Base-by-base conservation (phyloP, 305 asterid species). In the Solanum hybrid region DNA sequence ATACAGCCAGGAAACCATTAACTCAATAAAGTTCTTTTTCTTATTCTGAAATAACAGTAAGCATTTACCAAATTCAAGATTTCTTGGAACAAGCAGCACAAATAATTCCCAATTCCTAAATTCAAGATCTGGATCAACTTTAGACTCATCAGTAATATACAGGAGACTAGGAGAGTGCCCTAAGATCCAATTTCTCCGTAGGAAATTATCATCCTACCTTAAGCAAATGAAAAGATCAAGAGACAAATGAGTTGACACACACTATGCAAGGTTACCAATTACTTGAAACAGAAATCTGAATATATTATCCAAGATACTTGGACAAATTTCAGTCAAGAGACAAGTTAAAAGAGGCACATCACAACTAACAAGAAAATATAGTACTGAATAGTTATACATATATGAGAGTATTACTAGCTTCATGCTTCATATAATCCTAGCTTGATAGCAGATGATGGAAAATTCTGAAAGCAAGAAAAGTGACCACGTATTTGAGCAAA, bases 401-500 rank as follows among this genome's bases (percentile, higher is more conserved):
- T 32, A 34, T n/a, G 10, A 85, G 10, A 32, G 31, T 56, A 22
- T 22, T 56, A 51, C 5, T 19, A 31, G 32, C 40, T 85, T 56
- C 45, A 56, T 85, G 32, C 87, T 56, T 56, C 88, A 56, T 1
- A 7, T 56, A 85, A 56, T 56, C 38, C 35, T 85, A 60, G 32
- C 77, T 31, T 32, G 32, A 85, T 0, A 85, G 71, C 10, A 29
- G 40, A 84, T 27, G 0, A 19, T 13, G 73, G 75, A 56, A 32
- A 22, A 64, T 45, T 69, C 24, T 85, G 29, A 36, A 86, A 69
- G 76, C 87, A 88, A 34, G 86, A 32, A 38, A 5, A 88, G 60
- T 60, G 51, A 38, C 19, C 86, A 87, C 73, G n/a, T 78, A 80
- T 85, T 78, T 88, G 87, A 84, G 88, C 51, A 56, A 81, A 86